Conservation (phyloP, 192 early-diverging fungal genomes). For the Backusella mclennaniae region DNA sequence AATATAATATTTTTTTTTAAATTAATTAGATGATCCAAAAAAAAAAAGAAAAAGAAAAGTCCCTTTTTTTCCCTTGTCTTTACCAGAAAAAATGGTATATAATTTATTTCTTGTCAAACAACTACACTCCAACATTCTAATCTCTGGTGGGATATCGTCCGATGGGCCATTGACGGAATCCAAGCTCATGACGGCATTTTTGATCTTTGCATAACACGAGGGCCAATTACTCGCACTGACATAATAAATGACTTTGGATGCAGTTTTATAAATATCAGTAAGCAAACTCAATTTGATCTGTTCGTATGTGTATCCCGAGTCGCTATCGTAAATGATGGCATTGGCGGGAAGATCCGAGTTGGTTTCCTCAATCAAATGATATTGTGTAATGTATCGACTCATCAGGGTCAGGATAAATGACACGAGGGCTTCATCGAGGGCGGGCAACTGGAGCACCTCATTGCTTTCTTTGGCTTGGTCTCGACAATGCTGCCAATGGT, state of each 20-base stretch:
- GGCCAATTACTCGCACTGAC: constrained; percentile 88
- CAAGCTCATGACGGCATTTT: constrained; percentile 13
- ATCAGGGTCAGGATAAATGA: constrained; percentile 19
- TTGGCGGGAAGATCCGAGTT: not conserved
- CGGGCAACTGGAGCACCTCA: constrained; percentile 56
- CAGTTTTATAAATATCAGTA: constrained; percentile 72
- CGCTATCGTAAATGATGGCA: not conserved
- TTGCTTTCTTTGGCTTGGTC: constrained; percentile 8
- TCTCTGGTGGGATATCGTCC: constrained; percentile 15
- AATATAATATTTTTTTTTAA: not conserved
- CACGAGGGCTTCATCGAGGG: constrained; percentile 63
- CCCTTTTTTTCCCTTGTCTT: not conserved
- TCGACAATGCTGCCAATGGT: constrained; percentile 74
- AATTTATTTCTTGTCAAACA: constrained; percentile 16
- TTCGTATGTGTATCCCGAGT: constrained; percentile 24
- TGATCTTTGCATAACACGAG: constrained; percentile 69
- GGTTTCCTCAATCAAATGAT: constrained; percentile 23
- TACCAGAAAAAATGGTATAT: constrained; percentile 23
- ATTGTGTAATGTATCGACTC: constrained; percentile 19
- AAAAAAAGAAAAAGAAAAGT: not conserved
- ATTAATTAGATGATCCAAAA: not conserved
- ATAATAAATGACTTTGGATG: constrained; percentile 81
- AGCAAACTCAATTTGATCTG: constrained; percentile 33
- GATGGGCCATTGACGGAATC: not conserved
- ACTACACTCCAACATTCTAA: constrained; percentile 27